These are phyloP conservation scores for Leptographium lundbergii DNA, from an alignment of 2,329 filamentous ascomycete species.

Conservation along the genomic window DNA sequence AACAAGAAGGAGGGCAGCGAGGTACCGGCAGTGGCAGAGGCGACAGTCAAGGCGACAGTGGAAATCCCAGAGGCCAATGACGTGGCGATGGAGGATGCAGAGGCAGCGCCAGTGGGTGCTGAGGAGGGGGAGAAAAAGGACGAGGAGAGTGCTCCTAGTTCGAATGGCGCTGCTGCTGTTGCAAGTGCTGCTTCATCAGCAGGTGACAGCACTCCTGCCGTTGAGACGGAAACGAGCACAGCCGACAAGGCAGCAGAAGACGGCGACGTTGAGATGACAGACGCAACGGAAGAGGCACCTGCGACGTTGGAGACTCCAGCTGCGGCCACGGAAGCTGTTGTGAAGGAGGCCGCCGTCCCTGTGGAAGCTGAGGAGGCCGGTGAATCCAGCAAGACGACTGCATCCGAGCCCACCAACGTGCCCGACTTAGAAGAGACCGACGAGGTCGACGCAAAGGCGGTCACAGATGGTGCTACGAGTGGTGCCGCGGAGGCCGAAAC, in stretches of 20 bases:
- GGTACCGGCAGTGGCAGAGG: background rate
- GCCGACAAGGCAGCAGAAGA: slow-evolving; percentile 17
- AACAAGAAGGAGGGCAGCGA: background rate
- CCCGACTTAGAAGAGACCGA: background rate
- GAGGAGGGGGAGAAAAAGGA: slow-evolving; percentile 24
- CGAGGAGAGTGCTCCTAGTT: background rate
- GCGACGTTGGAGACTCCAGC: slow-evolving; percentile 11
- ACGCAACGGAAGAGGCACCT: slow-evolving; percentile 3
- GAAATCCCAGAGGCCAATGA: slow-evolving; percentile 15
- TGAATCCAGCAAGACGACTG: background rate
- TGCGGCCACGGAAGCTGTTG: slow-evolving; percentile 7
- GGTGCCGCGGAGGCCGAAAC: background rate
- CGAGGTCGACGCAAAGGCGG: background rate
- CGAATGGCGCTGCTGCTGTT: background rate
- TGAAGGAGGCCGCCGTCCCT: slow-evolving; percentile 3
- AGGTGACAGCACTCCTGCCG: slow-evolving; percentile 9
- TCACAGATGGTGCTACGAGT: background rate
- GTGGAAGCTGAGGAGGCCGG: background rate
- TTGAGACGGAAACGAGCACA: background rate
- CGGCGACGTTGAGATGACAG: slow-evolving; percentile 36
- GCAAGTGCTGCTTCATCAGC: background rate
- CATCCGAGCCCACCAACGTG: background rate
- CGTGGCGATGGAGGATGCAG: slow-evolving; percentile 25
- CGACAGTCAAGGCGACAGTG: slow-evolving; percentile 7
- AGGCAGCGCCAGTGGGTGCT: background rate